Evolutionary conservation across 768 basidiomycete species (phyloP), one percentile per base, ranked within the genome.

Genomic region (Podaxis sp.): DNA sequence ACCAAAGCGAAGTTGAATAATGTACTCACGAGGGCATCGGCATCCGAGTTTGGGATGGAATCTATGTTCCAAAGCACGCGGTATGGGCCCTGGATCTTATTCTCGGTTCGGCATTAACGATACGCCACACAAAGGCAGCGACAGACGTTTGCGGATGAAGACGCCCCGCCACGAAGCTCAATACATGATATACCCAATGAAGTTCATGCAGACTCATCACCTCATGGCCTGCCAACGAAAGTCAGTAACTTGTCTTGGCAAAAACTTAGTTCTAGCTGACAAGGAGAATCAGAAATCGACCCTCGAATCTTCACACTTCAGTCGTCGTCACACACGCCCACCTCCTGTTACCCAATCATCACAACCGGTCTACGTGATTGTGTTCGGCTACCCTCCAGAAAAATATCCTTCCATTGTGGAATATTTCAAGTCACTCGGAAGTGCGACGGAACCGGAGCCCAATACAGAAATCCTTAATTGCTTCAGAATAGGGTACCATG

Each of bases 351-450:
- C 74, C n/a, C 63, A 77, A 4, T 54, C 75, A 11, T 81, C 84
- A 30, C 62, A 64, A 28, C 78, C 83, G 2, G 71, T 83, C 30
- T 89, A 88, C 68, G 79, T 96, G 38, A 80, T 94, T 69, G 86
- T 96, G 56, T 96, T 93, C 64, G 94, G 94, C n/a, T 96, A 94
- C 71, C 93, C 94, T 4, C 78, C 85, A 36, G 90, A 94, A 73
- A 87, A 87, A 69, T 90, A 89, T 72, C 85, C 83, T 57, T 70
- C 87, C 15, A 86, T 89, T 0, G 85, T 84, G 15, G 89, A 90
- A 68, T 90, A 90, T 72, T 90, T 93, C 78, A 83, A 82, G 66
- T 85, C 87, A 1, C 75, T 96, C 8, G 92, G 91, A 7, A 84
- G 85, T 13, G 76, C 87, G 37, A 88, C 89, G 2, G 88, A 89